These are phyloP conservation scores for Syzygium oleosum DNA, from an alignment of 345 rosid genomes.

Conservation along the genomic window DNA sequence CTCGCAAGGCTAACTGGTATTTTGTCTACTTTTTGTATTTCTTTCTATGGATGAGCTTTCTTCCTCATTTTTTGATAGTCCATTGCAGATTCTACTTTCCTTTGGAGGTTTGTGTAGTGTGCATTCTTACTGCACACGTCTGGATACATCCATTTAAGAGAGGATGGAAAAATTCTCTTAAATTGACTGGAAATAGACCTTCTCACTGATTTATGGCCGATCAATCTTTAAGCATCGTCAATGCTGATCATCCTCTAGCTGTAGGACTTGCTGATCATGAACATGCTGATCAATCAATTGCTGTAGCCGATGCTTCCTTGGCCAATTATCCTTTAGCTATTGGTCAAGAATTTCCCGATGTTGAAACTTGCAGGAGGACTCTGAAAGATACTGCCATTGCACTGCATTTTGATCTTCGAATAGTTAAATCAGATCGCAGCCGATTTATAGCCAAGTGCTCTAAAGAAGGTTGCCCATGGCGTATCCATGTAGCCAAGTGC, in stretches of 20 bases:
- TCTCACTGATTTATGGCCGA: constrained; percentile 56
- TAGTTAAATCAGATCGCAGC: constrained; percentile 97
- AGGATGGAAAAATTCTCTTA: constrained; percentile 9
- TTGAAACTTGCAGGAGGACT: constrained; percentile 93
- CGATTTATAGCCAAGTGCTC: constrained; percentile 98
- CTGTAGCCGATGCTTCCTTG: constrained; percentile 6
- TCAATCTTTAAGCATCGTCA: constrained; percentile 37
- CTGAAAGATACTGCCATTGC: constrained; percentile 95
- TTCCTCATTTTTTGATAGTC: neutral
- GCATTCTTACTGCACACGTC: constrained; percentile 1
- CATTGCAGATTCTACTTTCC: constrained; percentile 4
- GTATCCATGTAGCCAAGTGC: constrained; percentile 96
- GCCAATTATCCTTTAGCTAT: constrained; percentile 36
- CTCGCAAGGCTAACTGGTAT: neutral
- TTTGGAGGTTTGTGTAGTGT: constrained; percentile 9
- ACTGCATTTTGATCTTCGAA: constrained; percentile 90
- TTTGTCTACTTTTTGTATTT: neutral
- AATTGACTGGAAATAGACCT: constrained; percentile 2
- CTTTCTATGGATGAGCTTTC: neutral
- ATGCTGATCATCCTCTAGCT: constrained; percentile 21
- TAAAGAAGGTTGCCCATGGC: constrained; percentile 99
- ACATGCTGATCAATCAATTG: neutral
- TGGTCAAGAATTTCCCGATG: constrained; percentile 95
- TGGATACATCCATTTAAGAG: neutral
- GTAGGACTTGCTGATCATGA: neutral